Conservation (phyloP, 306 rosid species). For the Arachis stenosperma region DNA sequence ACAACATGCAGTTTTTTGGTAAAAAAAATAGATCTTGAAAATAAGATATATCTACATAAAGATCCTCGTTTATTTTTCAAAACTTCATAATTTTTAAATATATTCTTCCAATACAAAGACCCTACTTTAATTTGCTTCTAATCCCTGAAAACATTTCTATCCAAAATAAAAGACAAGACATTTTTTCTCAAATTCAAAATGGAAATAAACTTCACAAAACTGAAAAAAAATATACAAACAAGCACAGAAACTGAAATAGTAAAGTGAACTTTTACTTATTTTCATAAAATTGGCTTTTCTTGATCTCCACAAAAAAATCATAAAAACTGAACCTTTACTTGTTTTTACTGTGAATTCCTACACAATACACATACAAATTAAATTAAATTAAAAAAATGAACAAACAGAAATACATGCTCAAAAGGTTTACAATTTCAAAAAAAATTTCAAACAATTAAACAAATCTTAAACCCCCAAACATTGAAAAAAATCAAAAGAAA, state of each 20-base stretch:
- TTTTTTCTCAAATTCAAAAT: background rate
- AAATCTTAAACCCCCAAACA: no score
- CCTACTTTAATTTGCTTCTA: background rate
- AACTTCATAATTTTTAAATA: background rate
- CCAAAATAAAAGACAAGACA: background rate
- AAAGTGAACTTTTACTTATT: conserved; percentile 39
- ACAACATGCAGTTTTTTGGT: conserved; percentile 67
- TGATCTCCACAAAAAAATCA: conserved; percentile 83
- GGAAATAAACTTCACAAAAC: background rate
- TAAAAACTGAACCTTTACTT: conserved; percentile 76
- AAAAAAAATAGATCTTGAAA: conserved; percentile 78
- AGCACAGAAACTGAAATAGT: background rate
- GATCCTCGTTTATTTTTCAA: background rate
- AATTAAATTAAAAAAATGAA: background rate
- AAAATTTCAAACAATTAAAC: no score
- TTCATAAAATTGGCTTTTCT: conserved; percentile 67
- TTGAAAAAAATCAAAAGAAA: no score
- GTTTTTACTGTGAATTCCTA: conserved; percentile 82
- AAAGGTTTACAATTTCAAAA: no score
- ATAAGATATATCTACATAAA: conserved; percentile 67
- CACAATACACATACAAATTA: conserved; percentile 32
- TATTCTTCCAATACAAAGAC: background rate
- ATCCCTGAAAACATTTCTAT: conserved; percentile 2
- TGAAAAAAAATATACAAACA: conserved; percentile 12
- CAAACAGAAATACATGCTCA: no score